phyloP scores from a whole-genome alignment of 2,329 filamentous ascomycete genomes.

The Furcasterigmium sp. region DNA sequence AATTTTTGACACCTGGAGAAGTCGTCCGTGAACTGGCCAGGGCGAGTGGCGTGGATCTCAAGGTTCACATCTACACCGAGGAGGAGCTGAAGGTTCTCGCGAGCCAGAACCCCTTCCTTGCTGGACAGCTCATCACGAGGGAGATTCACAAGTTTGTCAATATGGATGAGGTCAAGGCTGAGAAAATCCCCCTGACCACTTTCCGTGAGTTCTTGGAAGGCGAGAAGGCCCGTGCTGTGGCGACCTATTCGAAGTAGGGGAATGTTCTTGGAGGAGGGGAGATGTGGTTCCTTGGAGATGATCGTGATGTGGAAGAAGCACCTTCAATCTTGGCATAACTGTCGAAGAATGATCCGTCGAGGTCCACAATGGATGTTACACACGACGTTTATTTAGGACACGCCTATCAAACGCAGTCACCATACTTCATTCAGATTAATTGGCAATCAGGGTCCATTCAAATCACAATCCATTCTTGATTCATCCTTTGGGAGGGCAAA shows the following conservation, averaged over 20 bases:
- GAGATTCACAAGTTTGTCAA: slow-evolving; percentile 28
- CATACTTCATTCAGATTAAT: too few species aligned
- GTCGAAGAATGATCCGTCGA: too few species aligned
- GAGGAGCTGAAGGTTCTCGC: slow-evolving; percentile 31
- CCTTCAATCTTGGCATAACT: too few species aligned
- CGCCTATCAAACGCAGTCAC: too few species aligned
- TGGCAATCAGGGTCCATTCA: too few species aligned
- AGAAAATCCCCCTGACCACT: slow-evolving; percentile 32
- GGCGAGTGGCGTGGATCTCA: slow-evolving; percentile 27
- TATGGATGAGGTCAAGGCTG: slow-evolving; percentile 25
- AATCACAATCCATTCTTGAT: too few species aligned
- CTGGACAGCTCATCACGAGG: slow-evolving; percentile 28
- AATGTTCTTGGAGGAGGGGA: too few species aligned
- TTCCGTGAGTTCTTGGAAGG: slow-evolving; percentile 35
- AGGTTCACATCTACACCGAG: slow-evolving; percentile 30
- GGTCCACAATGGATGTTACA: too few species aligned
- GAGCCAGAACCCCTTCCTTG: slow-evolving; percentile 28
- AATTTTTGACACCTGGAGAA: slow-evolving; percentile 28
- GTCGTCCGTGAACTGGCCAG: slow-evolving; percentile 28
- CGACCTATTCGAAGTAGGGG: background rate
- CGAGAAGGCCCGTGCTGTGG: slow-evolving; percentile 25
- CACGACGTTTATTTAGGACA: too few species aligned
- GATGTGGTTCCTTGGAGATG: too few species aligned
- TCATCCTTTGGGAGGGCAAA: too few species aligned
- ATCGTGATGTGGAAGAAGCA: too few species aligned